Percentiles rank a stretch among this genome's conserved stretches.
Evolutionary conservation across 2,329 filamentous ascomycete species (phyloP).

Genomic region (Fusarium xylarioides): DNA sequence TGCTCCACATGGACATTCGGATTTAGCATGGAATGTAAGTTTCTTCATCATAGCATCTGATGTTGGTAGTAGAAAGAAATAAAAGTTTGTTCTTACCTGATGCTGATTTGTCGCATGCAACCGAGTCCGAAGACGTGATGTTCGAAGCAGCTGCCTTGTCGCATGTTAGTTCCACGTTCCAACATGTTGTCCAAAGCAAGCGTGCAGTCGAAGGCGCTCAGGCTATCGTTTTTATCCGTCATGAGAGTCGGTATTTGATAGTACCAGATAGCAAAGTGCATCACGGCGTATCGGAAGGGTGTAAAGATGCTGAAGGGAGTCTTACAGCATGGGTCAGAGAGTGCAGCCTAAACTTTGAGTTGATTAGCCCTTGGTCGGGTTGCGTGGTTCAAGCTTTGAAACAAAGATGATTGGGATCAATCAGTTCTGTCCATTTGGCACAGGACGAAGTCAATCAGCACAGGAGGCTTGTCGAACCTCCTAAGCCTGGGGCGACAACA

Average conservation of each 20-base stretch:
- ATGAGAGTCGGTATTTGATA: constrained; percentile 58
- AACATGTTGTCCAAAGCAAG: constrained; percentile 1
- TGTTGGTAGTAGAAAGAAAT: constrained; percentile 27
- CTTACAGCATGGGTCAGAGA: constrained; percentile 16
- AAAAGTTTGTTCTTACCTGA: constrained; percentile 42
- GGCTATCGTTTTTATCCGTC: constrained; percentile 50
- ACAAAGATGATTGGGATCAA: constrained; percentile 30
- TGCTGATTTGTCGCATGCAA: not conserved
- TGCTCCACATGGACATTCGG: constrained; percentile 73
- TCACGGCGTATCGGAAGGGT: constrained; percentile 44
- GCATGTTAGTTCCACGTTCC: constrained; percentile 7
- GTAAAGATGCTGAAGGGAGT: constrained; percentile 1
- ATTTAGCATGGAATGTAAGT: constrained; percentile 80
- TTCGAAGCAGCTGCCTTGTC: constrained; percentile 4
- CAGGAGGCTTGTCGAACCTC: constrained; percentile 57
- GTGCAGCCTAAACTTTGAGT: constrained; percentile 20
- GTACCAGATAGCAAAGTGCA: constrained; percentile 53
- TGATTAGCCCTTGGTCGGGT: constrained; percentile 34
- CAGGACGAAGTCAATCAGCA: constrained; percentile 63
- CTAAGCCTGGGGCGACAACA: constrained; percentile 62
- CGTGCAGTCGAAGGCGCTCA: constrained; percentile 38
- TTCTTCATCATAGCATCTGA: constrained; percentile 68
- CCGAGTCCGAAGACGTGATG: not conserved
- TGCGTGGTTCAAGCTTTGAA: constrained; percentile 3
- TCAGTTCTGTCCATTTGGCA: constrained; percentile 66